A percentile compares a stretch with the other conserved stretches of the same genome.
Evolutionary conservation across 192 early-diverging fungal species (phyloP).

Genomic region (Backusella sp.): DNA sequence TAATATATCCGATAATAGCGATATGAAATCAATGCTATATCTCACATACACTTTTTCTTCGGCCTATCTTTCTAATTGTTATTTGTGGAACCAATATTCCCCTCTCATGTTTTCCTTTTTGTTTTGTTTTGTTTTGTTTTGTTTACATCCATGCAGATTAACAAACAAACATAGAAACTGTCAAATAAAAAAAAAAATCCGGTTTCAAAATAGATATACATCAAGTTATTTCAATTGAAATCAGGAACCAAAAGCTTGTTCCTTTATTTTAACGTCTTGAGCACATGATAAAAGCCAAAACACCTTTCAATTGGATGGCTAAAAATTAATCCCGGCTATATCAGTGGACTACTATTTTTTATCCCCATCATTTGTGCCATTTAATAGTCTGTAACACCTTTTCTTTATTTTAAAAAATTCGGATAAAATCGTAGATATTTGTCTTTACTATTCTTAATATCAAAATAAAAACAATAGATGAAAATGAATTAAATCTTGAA

Average conservation of each 20-base stretch:
- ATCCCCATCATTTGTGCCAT: neutral
- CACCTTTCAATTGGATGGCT: neutral
- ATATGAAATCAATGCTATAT: too few species aligned
- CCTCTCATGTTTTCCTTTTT: neutral
- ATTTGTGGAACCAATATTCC: neutral
- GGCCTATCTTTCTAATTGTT: neutral
- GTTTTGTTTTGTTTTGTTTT: too few species aligned
- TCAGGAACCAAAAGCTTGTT: neutral
- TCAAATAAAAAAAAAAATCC: neutral
- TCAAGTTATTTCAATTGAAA: neutral
- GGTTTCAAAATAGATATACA: neutral
- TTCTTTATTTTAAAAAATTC: neutral
- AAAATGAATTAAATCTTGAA: neutral
- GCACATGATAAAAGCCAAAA: neutral
- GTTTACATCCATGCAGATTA: neutral
- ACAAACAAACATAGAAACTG: neutral
- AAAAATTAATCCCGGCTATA: neutral
- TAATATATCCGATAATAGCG: neutral
- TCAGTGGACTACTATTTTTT: neutral
- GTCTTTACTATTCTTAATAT: neutral
- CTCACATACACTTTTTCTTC: neutral
- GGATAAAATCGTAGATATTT: neutral
- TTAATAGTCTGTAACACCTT: slow-evolving; percentile 1
- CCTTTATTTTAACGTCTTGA: neutral
- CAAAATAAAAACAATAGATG: neutral